These are phyloP conservation scores for Vairimorpha apis DNA, from an alignment of 371 early-diverging fungal genomes.

Conservation along the genomic window DNA sequence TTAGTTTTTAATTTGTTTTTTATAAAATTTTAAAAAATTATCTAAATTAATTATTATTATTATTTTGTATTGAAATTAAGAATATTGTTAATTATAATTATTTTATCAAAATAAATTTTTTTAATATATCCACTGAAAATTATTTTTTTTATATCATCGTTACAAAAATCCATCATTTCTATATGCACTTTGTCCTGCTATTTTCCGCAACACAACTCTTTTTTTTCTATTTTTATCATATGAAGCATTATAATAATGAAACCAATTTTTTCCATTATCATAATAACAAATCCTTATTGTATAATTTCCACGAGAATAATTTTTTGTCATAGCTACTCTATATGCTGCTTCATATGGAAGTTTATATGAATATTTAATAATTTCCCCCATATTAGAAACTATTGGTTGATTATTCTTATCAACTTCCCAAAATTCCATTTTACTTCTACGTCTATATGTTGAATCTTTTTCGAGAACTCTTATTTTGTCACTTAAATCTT, in stretches of 20 bases:
- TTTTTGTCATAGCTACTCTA: constrained; percentile 17
- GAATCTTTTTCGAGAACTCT: constrained; percentile 31
- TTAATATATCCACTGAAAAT: background rate
- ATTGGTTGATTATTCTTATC: constrained; percentile 27
- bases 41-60: background rate
- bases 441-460: constrained; percentile 12
- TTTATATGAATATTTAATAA: background rate
- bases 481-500: constrained; percentile 44
- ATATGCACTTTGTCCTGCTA: constrained; percentile 1
- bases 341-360: constrained; percentile 46
- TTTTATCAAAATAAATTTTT: background rate
- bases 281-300: background rate
- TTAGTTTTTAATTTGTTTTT: background rate
- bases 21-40: background rate
- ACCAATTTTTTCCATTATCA: background rate
- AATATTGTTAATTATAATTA: background rate
- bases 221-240: background rate
- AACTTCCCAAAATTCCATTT: constrained; percentile 12
- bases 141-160: background rate
- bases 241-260: background rate
- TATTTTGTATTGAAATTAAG: background rate
- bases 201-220: background rate
- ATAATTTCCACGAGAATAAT: background rate
- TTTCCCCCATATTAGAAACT: constrained; percentile 3
- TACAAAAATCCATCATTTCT: background rate